These are phyloP conservation scores for Entomortierella parvispora DNA, from an alignment of 192 early-diverging fungal genomes.

Conservation along the genomic window DNA sequence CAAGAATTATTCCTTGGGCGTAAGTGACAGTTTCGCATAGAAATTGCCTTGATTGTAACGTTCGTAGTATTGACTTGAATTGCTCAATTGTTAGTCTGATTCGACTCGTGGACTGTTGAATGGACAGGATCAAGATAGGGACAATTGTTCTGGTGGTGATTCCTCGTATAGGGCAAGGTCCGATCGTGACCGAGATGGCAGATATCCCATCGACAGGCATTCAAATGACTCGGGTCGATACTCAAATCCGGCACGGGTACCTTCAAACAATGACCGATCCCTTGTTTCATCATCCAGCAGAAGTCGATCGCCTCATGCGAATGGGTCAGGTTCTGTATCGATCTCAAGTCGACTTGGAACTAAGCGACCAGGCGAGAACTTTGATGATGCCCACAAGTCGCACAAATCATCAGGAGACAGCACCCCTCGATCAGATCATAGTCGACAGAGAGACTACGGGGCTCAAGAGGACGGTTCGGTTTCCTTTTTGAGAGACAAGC, in stretches of 20 bases:
- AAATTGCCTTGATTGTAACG: too few relatives aligned
- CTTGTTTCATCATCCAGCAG: too few relatives aligned
- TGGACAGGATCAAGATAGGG: background rate
- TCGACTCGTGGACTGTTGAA: conserved; percentile 1
- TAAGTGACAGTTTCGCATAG: too few relatives aligned
- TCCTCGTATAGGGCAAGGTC: too few relatives aligned
- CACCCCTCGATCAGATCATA: conserved; percentile 24
- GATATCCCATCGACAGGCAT: background rate
- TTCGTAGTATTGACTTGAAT: too few relatives aligned
- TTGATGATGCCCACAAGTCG: conserved; percentile 21
- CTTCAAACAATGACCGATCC: background rate
- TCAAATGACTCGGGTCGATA: background rate
- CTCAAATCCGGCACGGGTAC: background rate
- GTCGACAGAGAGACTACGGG: background rate
- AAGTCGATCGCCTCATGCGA: background rate
- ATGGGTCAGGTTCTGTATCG: conserved; percentile 5
- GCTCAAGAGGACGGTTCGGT: conserved; percentile 12
- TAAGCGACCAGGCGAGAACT: conserved; percentile 20
- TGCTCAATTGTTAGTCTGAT: background rate
- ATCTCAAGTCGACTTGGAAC: conserved; percentile 18
- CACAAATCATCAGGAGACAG: conserved; percentile 17
- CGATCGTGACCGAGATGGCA: background rate
- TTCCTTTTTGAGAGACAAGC: conserved; percentile 26
- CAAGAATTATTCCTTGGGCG: too few relatives aligned
- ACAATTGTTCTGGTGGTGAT: background rate